These are phyloP conservation scores for Claviceps pazoutovae DNA, from an alignment of 2,329 filamentous ascomycete genomes.

Conservation along the genomic window DNA sequence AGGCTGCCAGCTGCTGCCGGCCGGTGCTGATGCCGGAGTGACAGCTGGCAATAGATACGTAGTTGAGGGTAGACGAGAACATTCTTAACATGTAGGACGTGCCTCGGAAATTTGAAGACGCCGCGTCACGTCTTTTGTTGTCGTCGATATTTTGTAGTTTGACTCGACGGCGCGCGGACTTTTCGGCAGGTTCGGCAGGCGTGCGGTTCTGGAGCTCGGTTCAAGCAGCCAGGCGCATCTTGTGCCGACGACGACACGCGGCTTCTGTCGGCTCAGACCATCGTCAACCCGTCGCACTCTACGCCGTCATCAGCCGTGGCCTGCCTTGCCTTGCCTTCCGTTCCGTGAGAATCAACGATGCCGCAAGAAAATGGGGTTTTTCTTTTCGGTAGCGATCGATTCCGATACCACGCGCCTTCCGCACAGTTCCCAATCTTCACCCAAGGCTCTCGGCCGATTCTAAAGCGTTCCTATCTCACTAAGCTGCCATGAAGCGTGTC, in stretches of 20 bases:
- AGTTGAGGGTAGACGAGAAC: no score
- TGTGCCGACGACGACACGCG: slow-evolving; percentile 7
- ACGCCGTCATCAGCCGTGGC: slow-evolving; percentile 5
- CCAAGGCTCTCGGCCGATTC: no score
- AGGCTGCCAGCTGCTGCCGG: slow-evolving; percentile 1
- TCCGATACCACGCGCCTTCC: neutral
- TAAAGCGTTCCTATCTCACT: neutral
- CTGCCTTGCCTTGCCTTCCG: neutral
- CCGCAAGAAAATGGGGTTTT: neutral
- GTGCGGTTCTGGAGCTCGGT: neutral
- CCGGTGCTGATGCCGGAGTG: neutral
- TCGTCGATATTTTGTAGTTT: neutral
- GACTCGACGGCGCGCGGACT: neutral
- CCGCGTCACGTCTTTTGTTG: neutral
- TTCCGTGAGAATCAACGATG: neutral
- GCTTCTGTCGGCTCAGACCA: slow-evolving; percentile 22
- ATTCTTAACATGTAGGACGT: no score
- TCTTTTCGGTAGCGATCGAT: neutral
- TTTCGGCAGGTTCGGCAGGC: no score
- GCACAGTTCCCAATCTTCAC: no score
- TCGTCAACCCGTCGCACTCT: slow-evolving; percentile 3
- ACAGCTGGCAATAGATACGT: neutral
- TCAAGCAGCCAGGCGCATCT: neutral
- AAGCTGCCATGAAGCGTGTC: slow-evolving; percentile 19
- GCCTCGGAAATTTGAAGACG: neutral